Conservation (phyloP, 306 rosid genomes). For the Urtica urens region DNA sequence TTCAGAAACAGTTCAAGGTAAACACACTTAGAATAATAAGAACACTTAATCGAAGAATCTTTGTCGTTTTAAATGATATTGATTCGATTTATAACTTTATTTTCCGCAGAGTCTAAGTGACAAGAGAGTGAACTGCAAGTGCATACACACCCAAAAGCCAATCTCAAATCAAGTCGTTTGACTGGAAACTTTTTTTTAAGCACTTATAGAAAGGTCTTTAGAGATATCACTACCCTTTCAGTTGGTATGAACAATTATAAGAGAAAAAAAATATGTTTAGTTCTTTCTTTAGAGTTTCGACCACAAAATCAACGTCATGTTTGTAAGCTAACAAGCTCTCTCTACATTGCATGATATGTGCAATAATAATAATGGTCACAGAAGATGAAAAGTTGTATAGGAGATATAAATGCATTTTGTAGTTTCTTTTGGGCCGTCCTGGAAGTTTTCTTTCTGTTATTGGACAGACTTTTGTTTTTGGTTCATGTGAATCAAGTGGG, state of each 20-base stretch:
- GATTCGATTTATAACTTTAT: not conserved
- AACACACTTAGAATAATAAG: not conserved
- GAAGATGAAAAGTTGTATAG: conserved; percentile 26
- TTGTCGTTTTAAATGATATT: not conserved
- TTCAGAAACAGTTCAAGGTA: conserved; percentile 85
- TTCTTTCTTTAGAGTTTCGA: conserved; percentile 15
- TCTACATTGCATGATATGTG: conserved; percentile 14
- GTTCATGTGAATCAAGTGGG: not conserved
- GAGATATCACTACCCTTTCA: conserved; percentile 8
- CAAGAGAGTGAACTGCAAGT: conserved; percentile 64
- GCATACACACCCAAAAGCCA: conserved; percentile 37
- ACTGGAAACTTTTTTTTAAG: conserved; percentile 14
- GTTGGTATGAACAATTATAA: conserved; percentile 4
- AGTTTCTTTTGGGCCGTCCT: not conserved
- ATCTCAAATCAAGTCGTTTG: conserved; percentile 37
- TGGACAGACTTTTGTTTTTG: not conserved
- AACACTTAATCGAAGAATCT: not conserved
- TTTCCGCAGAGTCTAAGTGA: conserved; percentile 54
- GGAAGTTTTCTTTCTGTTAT: not conserved
- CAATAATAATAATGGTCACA: conserved; percentile 2
- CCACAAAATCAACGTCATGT: conserved; percentile 15
- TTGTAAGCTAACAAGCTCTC: conserved; percentile 17
- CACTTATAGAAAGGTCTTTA: conserved; percentile 18
- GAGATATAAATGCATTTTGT: conserved; percentile 13
- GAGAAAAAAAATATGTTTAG: too few species aligned